Base-by-base conservation (phyloP, 805 yeast genomes). In the Kodamaea hsintzibuensis region DNA sequence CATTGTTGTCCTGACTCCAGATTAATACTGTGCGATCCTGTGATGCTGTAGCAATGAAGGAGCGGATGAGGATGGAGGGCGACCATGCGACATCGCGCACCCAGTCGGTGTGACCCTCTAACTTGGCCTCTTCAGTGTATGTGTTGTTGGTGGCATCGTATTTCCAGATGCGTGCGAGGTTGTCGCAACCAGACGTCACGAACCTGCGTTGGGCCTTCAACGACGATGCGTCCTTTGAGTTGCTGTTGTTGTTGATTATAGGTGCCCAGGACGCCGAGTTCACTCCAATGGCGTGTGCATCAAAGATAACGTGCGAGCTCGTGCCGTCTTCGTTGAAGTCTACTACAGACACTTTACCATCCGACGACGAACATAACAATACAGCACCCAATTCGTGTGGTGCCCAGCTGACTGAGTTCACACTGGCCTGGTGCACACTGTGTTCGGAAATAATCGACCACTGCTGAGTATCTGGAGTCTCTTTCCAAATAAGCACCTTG, bases 11-110 rank as follows among this genome's bases (percentile, higher is more conserved):
- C 71, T 91, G 93, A 7, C 97, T 86, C 99, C 99, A 95, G 67
- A 95, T 88, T 56, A 92, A 78, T 50, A 96, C 98, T 0, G 96
- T 88, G 69, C 90, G 86, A 72, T 95, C 99, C 74, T 95, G 98
- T 18, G 98, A 92, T 8, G 97, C 98, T 38, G 96, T 85, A 12
- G 98, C 99, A 63, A 95, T 88, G 69, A 91, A 93, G 12, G 96
- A 85, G 62, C 89, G 87, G 47, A 90, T 82, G 57, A 95, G 80
- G 47, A 90, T 84, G 1, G 96, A 85, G 47, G 98, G 97, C 17
- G 97, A 91, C 99, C 99, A 95, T 3, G 96, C 91, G 56, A 93
- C 98, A 69, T 95, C 99, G 72, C 99, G 86, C 35, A 95, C 98
- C 99, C 99, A 95, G 71, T 95, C 99, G 14, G 89, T 79, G 71